A percentile compares a stretch with the other conserved stretches of the same genome.
phyloP scores from a whole-genome alignment of 2,329 filamentous ascomycete genomes.

The Curvularia lunata region DNA sequence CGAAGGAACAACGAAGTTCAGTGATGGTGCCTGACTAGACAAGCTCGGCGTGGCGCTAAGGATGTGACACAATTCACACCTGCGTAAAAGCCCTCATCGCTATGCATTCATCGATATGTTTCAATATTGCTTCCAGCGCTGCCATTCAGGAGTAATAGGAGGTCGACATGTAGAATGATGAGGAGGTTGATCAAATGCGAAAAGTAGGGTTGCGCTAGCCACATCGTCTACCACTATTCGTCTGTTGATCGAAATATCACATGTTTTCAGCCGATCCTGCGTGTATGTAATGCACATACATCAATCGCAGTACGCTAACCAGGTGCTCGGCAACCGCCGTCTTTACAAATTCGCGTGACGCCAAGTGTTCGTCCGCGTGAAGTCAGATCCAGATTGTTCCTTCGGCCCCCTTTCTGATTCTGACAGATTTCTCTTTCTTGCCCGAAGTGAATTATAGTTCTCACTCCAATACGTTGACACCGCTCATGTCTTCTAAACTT shows the following conservation, averaged over 20 bases:
- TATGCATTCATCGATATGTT: background rate
- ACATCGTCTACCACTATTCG: background rate
- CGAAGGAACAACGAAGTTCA: background rate
- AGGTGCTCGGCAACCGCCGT: background rate
- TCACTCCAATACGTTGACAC: background rate
- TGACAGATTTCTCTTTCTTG: background rate
- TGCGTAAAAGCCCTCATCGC: background rate
- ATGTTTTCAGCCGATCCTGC: background rate
- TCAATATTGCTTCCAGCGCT: background rate
- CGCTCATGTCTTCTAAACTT: background rate
- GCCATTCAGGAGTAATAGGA: background rate
- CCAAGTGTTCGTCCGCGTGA: background rate
- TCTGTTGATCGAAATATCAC: background rate
- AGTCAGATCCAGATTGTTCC: background rate
- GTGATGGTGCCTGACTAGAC: conserved; percentile 2
- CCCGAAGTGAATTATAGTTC: background rate
- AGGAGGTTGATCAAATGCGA: background rate
- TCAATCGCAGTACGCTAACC: background rate
- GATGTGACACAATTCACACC: background rate
- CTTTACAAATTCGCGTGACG: background rate
- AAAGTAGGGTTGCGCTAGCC: background rate
- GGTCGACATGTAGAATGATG: background rate
- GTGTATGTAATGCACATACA: background rate
- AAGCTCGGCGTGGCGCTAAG: background rate
- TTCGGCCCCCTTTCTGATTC: background rate